Base-by-base conservation (phyloP, 2,329 filamentous ascomycete species). In the Tolypocladium paradoxum region DNA sequence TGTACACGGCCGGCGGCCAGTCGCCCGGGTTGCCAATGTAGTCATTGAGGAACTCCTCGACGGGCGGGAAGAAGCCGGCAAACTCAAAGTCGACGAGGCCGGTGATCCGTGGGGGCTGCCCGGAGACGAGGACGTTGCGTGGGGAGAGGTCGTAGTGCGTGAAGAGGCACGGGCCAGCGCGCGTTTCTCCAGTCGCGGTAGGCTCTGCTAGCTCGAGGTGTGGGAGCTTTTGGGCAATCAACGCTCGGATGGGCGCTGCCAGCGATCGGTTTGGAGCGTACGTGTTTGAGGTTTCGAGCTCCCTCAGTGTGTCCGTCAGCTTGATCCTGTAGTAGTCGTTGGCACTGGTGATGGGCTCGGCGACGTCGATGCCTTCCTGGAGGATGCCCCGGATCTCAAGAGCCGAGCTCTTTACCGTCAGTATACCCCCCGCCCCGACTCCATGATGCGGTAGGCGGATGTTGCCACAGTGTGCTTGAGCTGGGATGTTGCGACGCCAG, bases 61-160 rank as follows among this genome's bases (percentile, higher is more conserved):
- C 29, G 1, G 54, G 55, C 2, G 55, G 36, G 46, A 61, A 62
- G 53, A 61, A 62, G 20, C 61, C 60, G 2, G 61, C 52, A 50
- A 61, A 62, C 46, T 62, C 61, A 54, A 57, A 60, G 45, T 62
- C 61, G 4, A 62, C 56, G 16, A 62, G 55, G 1, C 60, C 61
- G 1, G 55, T 58, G 27, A 62, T 59, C 11, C 37, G 38, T 1
- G 55, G 55, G 1, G 56, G 56, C 6, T 50, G 51, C 0, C 52
- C 56, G 1, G 49, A 31, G 1, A 62, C 40, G 12, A 62, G 57
- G 3, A 61, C 53, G 38, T 62, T 62, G 16, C 61, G 56, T 2
- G 61, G 58, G 2, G 55, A 59, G 2, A 62, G 50, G 51, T 62
- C 61, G 35, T 57, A 60, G 50, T 61, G 59, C 8, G 61, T 61